Conservation (phyloP, 2,329 filamentous ascomycete species). For the Botrytis deweyae region DNA sequence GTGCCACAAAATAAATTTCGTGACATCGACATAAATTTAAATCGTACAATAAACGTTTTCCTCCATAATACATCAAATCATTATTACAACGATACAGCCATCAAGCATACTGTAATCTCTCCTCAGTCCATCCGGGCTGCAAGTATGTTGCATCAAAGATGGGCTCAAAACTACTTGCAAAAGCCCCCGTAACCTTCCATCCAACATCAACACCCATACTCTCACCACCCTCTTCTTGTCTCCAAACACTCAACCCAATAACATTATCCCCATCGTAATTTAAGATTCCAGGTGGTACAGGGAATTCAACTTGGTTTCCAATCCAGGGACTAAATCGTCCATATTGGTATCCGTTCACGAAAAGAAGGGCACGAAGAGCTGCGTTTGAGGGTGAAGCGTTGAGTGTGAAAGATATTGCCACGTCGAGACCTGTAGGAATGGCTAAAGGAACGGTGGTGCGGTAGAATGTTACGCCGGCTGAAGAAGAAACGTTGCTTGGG, state of each 20-base stretch:
- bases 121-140: constrained; percentile 15
- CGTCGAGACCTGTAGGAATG: constrained; percentile 53
- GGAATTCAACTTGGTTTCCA: constrained; percentile 20
- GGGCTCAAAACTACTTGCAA: constrained; percentile 21
- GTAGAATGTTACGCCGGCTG: constrained; percentile 55
- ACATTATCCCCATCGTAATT: constrained; percentile 21
- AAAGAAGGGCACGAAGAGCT: constrained; percentile 54
- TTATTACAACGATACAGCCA: neutral
- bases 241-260: constrained; percentile 21
- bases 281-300: constrained; percentile 22
- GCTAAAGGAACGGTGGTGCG: constrained; percentile 51
- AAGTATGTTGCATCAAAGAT: constrained; percentile 19
- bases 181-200: constrained; percentile 13
- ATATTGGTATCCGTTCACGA: constrained; percentile 55
- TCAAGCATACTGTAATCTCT: constrained; percentile 20
- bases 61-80: neutral
- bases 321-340: constrained; percentile 22
- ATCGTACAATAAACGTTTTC: neutral
- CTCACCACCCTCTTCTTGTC: constrained; percentile 8
- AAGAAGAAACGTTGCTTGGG: constrained; percentile 44
- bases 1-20: neutral
- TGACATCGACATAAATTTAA: neutral
- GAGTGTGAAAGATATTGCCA: constrained; percentile 55
- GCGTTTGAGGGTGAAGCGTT: constrained; percentile 44
- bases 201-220: constrained; percentile 14